Conservation (phyloP, 2,329 filamentous ascomycete species). For the Fusarium sp. region DNA sequence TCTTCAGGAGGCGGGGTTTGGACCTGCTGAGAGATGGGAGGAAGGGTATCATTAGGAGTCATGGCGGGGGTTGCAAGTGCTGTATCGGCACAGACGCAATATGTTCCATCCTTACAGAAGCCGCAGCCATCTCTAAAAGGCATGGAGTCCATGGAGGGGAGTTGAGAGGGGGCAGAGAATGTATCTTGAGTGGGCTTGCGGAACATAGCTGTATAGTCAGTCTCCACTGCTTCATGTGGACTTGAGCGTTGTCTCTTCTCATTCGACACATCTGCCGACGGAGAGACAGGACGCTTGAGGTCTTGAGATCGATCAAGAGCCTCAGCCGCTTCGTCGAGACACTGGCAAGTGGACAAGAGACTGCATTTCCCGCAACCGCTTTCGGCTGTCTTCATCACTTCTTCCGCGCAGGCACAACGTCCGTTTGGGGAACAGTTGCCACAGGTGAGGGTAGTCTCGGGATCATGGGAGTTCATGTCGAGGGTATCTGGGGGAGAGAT, state of each 20-base stretch:
- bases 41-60: slow-evolving; percentile 55
- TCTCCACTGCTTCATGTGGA: slow-evolving; percentile 70
- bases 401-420: slow-evolving; percentile 69
- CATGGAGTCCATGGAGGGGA: slow-evolving; percentile 53
- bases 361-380: slow-evolving; percentile 75
- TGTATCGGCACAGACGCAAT: slow-evolving; percentile 82
- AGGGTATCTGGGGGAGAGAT: slow-evolving; percentile 64
- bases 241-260: slow-evolving; percentile 68
- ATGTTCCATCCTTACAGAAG: slow-evolving; percentile 85
- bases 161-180: slow-evolving; percentile 50
- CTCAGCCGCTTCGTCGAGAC: slow-evolving; percentile 70
- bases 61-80: slow-evolving; percentile 56
- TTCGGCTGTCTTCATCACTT: slow-evolving; percentile 65
- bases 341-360: slow-evolving; percentile 71
- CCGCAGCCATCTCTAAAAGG: slow-evolving; percentile 77
- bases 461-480: slow-evolving; percentile 48
- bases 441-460: slow-evolving; percentile 60
- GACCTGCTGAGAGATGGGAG: slow-evolving; percentile 60
- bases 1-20: slow-evolving; percentile 72
- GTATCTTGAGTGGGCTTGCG: slow-evolving; percentile 54
- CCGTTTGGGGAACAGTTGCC: slow-evolving; percentile 67
- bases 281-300: slow-evolving; percentile 65
- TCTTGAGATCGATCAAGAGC: slow-evolving; percentile 52
- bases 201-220: slow-evolving; percentile 79
- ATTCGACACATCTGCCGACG: slow-evolving; percentile 54